Evolutionary conservation across 805 yeast species (phyloP), one percentile per base, ranked within the genome.

Genomic region (Peterozyma toletana): DNA sequence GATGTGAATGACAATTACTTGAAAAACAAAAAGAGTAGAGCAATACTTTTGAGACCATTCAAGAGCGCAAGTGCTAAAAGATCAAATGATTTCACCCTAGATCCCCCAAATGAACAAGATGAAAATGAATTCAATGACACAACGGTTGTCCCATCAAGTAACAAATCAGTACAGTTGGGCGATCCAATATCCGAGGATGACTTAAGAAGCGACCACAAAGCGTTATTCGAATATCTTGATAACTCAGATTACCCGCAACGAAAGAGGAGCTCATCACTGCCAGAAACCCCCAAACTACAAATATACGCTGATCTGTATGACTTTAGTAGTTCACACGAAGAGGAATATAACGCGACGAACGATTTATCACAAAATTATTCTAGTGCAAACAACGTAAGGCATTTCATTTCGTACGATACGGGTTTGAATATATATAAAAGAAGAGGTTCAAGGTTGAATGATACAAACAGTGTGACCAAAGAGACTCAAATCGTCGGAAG

Each of bases 351-450:
- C 9, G 13, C 9, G 34, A 9, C 34, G 15, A 31, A 14, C 5
- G 34, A 31, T 5, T 13, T 5, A 31, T 13, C 13, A 31, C 14
- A 31, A 31, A 11, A 14, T 31, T 31, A 14, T 14, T 31, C 15
- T 5, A 31, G 15, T 9, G 9, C 37, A 14, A 54, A 47, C 33
- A 54, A 49, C 31, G 46, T 62, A n/a, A 45, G 62, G 39, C 66
- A 62, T 44, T 58, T 57, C 46, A 54, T 50, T 11, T 62, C 66
- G 1, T 51, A 54, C 44, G 65, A 60, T 37, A 56, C 60, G 1
- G 65, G 59, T 5, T 47, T 61, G 38, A 37, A 42, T 11, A 18
- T 31, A 13, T 31, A 31, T 9, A 4, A 21, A 21, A 21, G 27
- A 21, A 21, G 27, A 21, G 27, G 27, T 7, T 21, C 27, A 21